Evolutionary conservation across 805 yeast genomes (phyloP).

Genomic region (Kluyveromyces lactis): DNA sequence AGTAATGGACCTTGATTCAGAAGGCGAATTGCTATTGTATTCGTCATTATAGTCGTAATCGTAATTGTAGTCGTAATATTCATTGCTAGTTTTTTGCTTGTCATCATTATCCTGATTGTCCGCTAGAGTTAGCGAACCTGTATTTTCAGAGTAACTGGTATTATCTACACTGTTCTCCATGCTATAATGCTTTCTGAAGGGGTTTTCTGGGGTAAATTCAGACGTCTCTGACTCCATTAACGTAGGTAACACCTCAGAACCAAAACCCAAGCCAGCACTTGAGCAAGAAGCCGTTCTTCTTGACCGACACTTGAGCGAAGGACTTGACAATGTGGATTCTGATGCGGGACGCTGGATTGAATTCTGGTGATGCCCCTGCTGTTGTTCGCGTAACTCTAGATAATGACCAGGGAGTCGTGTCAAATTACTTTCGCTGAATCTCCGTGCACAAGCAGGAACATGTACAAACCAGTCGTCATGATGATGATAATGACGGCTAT

Average conservation of each 20-base stretch:
- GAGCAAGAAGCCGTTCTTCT: conserved; percentile 2
- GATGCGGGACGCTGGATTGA: not conserved
- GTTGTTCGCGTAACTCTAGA: not conserved
- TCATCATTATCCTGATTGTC: too few species aligned
- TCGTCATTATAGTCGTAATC: too few species aligned
- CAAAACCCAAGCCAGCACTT: not conserved
- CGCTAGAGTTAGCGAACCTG: too few species aligned
- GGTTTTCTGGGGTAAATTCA: too few species aligned
- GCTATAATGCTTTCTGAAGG: too few species aligned
- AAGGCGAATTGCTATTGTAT: not conserved
- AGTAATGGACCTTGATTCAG: not conserved
- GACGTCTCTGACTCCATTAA: too few species aligned
- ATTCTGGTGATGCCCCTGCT: too few species aligned
- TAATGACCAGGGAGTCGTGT: not conserved
- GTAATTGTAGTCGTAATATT: too few species aligned
- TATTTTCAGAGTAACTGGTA: not conserved
- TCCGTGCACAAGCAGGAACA: not conserved
- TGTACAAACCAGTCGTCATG: conserved; percentile 1
- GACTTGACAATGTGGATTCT: not conserved
- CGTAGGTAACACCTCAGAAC: too few species aligned
- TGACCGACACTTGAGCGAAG: not conserved
- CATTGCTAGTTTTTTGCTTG: too few species aligned
- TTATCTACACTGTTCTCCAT: too few species aligned
- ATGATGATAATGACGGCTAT: conserved; percentile 3
- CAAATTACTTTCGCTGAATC: conserved; percentile 4